A percentile compares a stretch with the other conserved stretches of the same genome.
Evolutionary conservation across 371 early-diverging fungal species (phyloP).

Genomic region (Dipsacomyces acuminosporus): DNA sequence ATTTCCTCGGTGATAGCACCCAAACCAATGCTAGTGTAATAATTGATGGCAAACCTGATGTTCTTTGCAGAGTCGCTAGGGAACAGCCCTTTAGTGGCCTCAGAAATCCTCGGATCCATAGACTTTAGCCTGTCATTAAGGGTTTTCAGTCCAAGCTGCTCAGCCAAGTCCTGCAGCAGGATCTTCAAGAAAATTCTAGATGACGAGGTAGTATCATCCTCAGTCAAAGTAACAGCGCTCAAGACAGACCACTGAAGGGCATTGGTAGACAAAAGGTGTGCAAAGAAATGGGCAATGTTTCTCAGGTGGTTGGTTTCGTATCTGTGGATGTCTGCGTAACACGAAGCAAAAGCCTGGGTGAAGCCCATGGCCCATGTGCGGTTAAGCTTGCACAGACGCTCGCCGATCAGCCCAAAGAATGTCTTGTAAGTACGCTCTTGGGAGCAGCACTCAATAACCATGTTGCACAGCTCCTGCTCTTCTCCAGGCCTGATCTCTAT

Average conservation of each 20-base stretch:
- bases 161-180: constrained; percentile 85
- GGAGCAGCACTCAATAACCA: constrained; percentile 95
- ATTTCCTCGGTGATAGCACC: constrained; percentile 91
- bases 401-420: constrained; percentile 91
- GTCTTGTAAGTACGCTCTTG: constrained; percentile 93
- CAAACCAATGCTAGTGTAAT: constrained; percentile 91
- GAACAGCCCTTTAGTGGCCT: constrained; percentile 79
- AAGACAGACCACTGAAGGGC: constrained; percentile 85
- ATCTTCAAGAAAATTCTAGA: constrained; percentile 97
- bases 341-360: constrained; percentile 69
- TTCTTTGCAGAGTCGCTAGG: constrained; percentile 83
- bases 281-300: constrained; percentile 88
- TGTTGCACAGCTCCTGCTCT: constrained; percentile 88
- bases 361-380: constrained; percentile 78
- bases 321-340: constrained; percentile 86
- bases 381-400: constrained; percentile 87
- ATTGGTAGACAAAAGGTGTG: constrained; percentile 82
- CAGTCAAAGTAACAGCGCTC: constrained; percentile 72
- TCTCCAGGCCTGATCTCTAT: constrained; percentile 77
- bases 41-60: constrained; percentile 96
- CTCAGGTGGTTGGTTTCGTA: constrained; percentile 92
- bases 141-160: constrained; percentile 73
- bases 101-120: constrained; percentile 54
- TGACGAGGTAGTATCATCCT: constrained; percentile 90
- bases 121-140: constrained; percentile 69